phyloP scores from a whole-genome alignment of 331 rosid species.

The Cydonia oblonga region DNA sequence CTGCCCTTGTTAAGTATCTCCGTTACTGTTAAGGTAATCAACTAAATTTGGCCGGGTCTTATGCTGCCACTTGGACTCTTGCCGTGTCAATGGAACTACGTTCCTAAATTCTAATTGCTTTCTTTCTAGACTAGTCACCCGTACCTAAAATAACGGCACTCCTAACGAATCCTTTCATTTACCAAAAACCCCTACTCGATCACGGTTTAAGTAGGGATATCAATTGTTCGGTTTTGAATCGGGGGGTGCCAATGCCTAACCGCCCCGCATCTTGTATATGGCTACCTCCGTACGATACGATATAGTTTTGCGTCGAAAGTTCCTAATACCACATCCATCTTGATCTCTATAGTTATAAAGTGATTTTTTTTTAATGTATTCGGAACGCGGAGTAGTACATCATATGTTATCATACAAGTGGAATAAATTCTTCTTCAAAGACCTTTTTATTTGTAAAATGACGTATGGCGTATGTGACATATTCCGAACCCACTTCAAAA shows the following conservation, averaged over 20 bases:
- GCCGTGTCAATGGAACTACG: not conserved
- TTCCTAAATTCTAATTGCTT: not conserved
- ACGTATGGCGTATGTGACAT: too few species aligned
- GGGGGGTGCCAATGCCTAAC: not conserved
- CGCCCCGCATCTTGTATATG: too few species aligned
- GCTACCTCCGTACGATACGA: not conserved
- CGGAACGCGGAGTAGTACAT: too few species aligned
- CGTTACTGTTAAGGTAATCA: not conserved
- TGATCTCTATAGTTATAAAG: too few species aligned
- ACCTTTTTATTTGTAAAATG: too few species aligned
- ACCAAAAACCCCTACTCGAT: not conserved
- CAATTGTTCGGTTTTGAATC: not conserved
- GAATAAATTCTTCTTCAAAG: too few species aligned
- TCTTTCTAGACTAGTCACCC: not conserved
- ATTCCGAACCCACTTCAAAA: too few species aligned
- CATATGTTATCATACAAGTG: too few species aligned
- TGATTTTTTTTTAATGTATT: too few species aligned
- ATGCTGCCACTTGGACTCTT: not conserved
- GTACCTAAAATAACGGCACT: not conserved
- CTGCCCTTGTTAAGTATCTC: not conserved
- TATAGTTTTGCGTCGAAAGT: rapidly evolving
- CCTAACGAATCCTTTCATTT: not conserved
- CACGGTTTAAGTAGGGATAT: not conserved
- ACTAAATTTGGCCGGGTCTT: not conserved
- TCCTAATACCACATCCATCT: too few species aligned